Base-by-base conservation (phyloP, 768 basidiomycete species). In the Lentinula edodes region DNA sequence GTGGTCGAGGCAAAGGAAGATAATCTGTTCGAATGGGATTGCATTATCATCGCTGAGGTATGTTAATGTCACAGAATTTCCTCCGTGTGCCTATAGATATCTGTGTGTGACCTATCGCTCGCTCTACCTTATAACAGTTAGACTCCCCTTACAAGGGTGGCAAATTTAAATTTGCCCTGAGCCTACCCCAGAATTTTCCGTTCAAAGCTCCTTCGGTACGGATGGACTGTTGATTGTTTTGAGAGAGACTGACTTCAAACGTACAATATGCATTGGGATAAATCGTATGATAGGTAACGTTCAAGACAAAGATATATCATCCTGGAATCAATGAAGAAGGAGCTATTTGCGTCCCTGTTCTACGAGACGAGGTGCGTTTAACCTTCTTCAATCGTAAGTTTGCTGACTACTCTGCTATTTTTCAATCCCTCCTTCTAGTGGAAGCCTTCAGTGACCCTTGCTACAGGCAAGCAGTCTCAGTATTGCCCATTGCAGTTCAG, bases 281-380 rank as follows among this genome's bases (percentile, higher is more conserved):
- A 12, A 20, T 10, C 3, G 7, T 13, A 1, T 16, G 6, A 67
- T 68, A 93, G 91, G 90, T 94, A 45, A 85, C 83, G 41, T 93
- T 94, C 73, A 84, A 78, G 43, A 94, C 92, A 60, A 93, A 87
- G 80, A 88, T 94, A 51, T 94, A 94, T 70, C 92, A 94, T 72
- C 92, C 92, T 32, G 92, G 93, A 41, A 90, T 94, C 71, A 92
- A 94, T 64, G 92, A 93, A 61, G 91, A 94, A 70, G 92, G 92
- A 38, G 79, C 83, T 23, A 93, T 94, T 61, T 94, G 92, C 70
- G 85, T 94, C 36, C 88, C 91, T 38, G 81, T 94, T 52, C 80
- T 94, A 56, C 83, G 89, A 67, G 92, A 94, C 71, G 90, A 93
- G 76, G 91, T 89, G 64, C 57, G 87, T 66, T 28, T 28, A 36